phyloP scores from a whole-genome alignment of 495 filamentous ascomycete genomes.

The Penicillium egyptiacum region DNA sequence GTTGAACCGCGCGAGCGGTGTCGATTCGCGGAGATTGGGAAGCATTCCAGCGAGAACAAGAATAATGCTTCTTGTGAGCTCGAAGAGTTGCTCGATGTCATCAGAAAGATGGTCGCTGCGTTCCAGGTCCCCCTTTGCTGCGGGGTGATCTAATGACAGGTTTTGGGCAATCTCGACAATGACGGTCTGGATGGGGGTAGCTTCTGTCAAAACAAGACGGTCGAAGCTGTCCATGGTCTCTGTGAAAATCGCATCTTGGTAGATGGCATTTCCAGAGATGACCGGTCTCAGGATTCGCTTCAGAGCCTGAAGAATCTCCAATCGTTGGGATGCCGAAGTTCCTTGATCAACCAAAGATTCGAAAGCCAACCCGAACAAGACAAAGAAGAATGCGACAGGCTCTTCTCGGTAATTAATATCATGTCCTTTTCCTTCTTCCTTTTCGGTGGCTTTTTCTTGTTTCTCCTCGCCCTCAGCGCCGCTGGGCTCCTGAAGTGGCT shows the following conservation, averaged over 20 bases:
- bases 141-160: slow-evolving; percentile 85
- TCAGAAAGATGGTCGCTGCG: slow-evolving; percentile 79
- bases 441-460: slow-evolving; percentile 48
- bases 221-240: slow-evolving; percentile 97
- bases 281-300: slow-evolving; percentile 93
- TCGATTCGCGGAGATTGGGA: slow-evolving; percentile 79
- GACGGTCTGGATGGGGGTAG: slow-evolving; percentile 81
- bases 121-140: slow-evolving; percentile 68
- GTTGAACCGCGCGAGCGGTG: slow-evolving; percentile 62
- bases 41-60: slow-evolving; percentile 83
- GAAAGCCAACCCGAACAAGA: slow-evolving; percentile 93
- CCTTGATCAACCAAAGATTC: slow-evolving; percentile 86
- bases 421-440: slow-evolving; percentile 54
- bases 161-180: slow-evolving; percentile 92
- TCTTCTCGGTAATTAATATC: slow-evolving; percentile 98
- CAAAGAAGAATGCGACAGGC: slow-evolving; percentile 98
- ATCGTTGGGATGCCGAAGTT: slow-evolving; percentile 72
- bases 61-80: slow-evolving; percentile 92
- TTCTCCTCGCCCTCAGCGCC: slow-evolving; percentile 44
- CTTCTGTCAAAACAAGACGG: slow-evolving; percentile 88
- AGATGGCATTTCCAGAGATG: slow-evolving; percentile 95
- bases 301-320: slow-evolving; percentile 86
- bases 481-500: slow-evolving; percentile 20
- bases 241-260: slow-evolving; percentile 91
- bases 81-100: slow-evolving; percentile 97